These are phyloP conservation scores for Arthrinium phaeospermum DNA, from an alignment of 2,329 filamentous ascomycete species.

Conservation along the genomic window DNA sequence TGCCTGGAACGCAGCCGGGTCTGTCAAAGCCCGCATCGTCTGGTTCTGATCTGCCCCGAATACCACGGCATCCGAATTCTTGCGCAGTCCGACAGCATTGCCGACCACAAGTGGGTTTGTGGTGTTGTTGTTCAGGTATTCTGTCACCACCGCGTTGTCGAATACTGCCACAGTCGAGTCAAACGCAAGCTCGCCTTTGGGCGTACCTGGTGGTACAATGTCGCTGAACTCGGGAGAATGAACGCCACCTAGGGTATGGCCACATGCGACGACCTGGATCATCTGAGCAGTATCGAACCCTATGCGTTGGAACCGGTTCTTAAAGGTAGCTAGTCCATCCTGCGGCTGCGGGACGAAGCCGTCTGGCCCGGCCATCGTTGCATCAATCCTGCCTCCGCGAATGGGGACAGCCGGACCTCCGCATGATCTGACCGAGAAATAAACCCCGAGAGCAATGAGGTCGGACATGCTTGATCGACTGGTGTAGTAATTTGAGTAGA, in stretches of 20 bases:
- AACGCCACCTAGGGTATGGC: constrained; percentile 66
- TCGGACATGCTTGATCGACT: constrained; percentile 59
- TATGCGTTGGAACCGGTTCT: constrained; percentile 61
- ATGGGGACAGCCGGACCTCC: constrained; percentile 62
- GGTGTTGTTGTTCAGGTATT: constrained; percentile 61
- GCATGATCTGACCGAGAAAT: constrained; percentile 63
- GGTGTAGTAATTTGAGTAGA: constrained; percentile 59
- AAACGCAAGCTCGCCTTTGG: constrained; percentile 51
- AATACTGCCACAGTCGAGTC: constrained; percentile 56
- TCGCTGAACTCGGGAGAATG: constrained; percentile 59
- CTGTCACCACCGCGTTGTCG: constrained; percentile 62
- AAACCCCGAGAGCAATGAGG: constrained; percentile 63
- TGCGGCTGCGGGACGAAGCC: constrained; percentile 63
- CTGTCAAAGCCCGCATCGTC: constrained; percentile 56
- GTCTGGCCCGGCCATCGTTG: constrained; percentile 48
- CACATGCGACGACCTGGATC: constrained; percentile 66
- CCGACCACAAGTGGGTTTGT: constrained; percentile 62
- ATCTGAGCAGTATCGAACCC: constrained; percentile 63
- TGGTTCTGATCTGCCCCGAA: constrained; percentile 61
- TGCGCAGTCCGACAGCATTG: constrained; percentile 47
- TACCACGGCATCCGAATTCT: constrained; percentile 61
- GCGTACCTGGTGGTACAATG: constrained; percentile 52
- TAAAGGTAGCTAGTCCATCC: constrained; percentile 57
- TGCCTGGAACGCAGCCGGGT: constrained; percentile 49
- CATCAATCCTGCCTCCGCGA: constrained; percentile 60